Conservation (phyloP, 164 flowering plant genomes). For the Vitis cinerea region DNA sequence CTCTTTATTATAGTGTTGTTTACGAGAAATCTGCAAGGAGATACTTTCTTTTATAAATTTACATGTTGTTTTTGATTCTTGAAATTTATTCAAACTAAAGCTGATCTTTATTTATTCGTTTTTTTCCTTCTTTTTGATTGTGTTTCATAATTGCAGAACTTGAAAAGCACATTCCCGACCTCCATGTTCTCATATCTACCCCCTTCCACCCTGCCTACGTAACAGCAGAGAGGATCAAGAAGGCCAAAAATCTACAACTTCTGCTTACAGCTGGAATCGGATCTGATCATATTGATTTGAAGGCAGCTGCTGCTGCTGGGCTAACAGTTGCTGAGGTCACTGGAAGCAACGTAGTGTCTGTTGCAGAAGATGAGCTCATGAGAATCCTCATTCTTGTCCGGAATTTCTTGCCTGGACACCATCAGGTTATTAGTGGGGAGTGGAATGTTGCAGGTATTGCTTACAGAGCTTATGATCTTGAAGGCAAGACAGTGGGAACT, state of each 20-base stretch:
- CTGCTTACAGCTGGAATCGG: slow-evolving; percentile 98
- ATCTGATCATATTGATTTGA: slow-evolving; percentile 89
- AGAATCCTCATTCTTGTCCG: slow-evolving; percentile 90
- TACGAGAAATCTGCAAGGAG: too few relatives aligned
- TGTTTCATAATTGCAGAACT: slow-evolving; percentile 65
- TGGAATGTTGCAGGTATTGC: slow-evolving; percentile 97
- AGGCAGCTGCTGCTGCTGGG: slow-evolving; percentile 94
- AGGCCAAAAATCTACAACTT: slow-evolving; percentile 81
- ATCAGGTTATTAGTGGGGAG: slow-evolving; percentile 78
- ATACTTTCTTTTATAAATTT: too few relatives aligned
- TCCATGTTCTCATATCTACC: slow-evolving; percentile 86
- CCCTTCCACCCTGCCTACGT: slow-evolving; percentile 99
- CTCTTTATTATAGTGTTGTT: too few relatives aligned
- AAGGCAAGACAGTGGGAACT: slow-evolving; percentile 96
- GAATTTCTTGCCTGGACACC: slow-evolving; percentile 85
- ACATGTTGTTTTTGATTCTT: not conserved
- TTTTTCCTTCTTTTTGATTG: slow-evolving; percentile 4
- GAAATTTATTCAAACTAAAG: not conserved
- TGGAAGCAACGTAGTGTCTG: slow-evolving; percentile 92
- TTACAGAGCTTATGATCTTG: slow-evolving; percentile 89
- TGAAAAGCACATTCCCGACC: slow-evolving; percentile 90
- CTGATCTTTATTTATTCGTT: not conserved
- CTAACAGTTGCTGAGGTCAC: slow-evolving; percentile 98
- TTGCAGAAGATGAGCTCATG: slow-evolving; percentile 99
- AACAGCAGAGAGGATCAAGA: slow-evolving; percentile 90